Evolutionary conservation across 768 basidiomycete genomes (phyloP), one percentile per base, ranked within the genome.

Genomic region (Cyathus striatus): DNA sequence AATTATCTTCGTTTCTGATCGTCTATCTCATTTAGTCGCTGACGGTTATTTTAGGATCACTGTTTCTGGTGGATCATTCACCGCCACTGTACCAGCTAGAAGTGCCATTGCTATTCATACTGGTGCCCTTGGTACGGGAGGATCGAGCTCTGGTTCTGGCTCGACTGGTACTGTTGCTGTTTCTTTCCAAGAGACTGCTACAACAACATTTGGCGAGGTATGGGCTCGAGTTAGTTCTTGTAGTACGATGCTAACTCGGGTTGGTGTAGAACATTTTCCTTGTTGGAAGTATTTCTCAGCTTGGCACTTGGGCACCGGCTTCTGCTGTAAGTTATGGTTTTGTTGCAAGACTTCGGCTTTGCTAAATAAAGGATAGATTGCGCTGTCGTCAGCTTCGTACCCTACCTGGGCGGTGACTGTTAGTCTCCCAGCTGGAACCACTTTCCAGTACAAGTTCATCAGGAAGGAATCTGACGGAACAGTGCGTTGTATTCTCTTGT

Each of bases 401-500:
- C 79, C 79, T 4, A 62, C 70, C 2, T 83, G 79, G 80, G 66
- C 60, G 3, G 66, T 70, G 14, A 73, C 73, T 1, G 61, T 80
- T 4, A 57, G 59, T n/a, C 50, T 84, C 0, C 78, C 79, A 2
- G 61, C 71, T 1, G 66, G 61, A 42, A 76, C 75, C 0, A 48
- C 51, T 3, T 80, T 83, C 56, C 47, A 76, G 47, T 83, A 75
- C 59, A 83, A 82, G 57, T 81, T 79, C 43, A 78, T 83, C 49
- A 60, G 77, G 21, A 81, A 77, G 54, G 71, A 73, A 27, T 37
- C 45, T 3, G 41, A 49, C 23, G 47, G 48, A 42, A 48, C 37
- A 27, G 52, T 56, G 33, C 18, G 21, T n/a, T 18, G 17, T 30
- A 13, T 26, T 17, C 22, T 33, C n/a, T 20, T 38, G 7, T 26